Base-by-base conservation (phyloP, 345 rosid genomes). In the Euphorbia pulcherrima region DNA sequence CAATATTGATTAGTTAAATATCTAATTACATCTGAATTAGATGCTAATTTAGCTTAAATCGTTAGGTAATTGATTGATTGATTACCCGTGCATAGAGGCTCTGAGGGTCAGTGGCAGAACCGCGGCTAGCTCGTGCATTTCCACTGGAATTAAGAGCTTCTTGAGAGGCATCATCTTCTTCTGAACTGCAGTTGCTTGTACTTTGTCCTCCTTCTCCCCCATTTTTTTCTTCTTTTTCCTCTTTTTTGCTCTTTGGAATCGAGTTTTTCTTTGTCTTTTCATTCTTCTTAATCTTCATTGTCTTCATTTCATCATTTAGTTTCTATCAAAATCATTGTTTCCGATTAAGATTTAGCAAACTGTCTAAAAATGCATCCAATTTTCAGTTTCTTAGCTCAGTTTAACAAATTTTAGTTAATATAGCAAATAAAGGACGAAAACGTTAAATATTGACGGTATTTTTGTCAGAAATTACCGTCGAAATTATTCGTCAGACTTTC, bases 51-150 rank as follows among this genome's bases (percentile, higher is more conserved):
- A n/a, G n/a, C 37, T 33, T 33, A 33, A 41, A 6, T 13, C 14
- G 14, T 41, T 0, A 4, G 0, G 2, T 37, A 21, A 18, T 9
- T 47, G 37, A 28, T 54, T 24, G 56, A 2, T 55, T 10, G 14
- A 72, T 62, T 86, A 93, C 97, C 87, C 96, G 79, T 63, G 97
- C 97, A 60, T 93, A 93, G 59, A 90, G 88, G 81, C 98, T 93
- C 72, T 90, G 98, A 65, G 98, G 97, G 78, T 92, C 98, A 4
- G 93, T 87, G 27, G 98, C 96, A n/a, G 93, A 79, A 24, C 97
- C 98, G 68, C 88, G 80, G 39, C 81, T 61, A 59, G 96, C 90
- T 79, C 97, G 86, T 29, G 83, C 65, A 75, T 86, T 90, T 62
- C 83, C 95, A 65, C 77, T 86, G 60, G 73, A 73, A 75, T 81